Evolutionary conservation across 2,329 filamentous ascomycete genomes (phyloP), one percentile per base, ranked within the genome.

Genomic region (Aspergillus sp.): DNA sequence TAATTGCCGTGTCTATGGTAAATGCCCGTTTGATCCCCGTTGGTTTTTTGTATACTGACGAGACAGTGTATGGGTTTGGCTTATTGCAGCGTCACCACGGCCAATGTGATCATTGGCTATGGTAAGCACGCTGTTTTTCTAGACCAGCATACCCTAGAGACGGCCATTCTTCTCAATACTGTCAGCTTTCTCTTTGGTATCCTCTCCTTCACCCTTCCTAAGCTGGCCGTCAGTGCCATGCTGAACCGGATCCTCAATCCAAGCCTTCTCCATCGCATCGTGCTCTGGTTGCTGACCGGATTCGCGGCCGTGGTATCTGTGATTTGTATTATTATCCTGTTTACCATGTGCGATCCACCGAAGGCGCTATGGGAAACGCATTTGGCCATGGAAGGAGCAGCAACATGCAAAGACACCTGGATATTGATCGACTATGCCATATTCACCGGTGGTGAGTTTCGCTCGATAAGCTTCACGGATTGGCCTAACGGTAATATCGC

Each of bases 271-370:
- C 55, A 62, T 9, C 55, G 51, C 6, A 39, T 49, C 3, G 44
- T 41, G 17, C 44, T 65, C 1, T 65, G 62, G 62, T 19, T 38
- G 0, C 47, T 76, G 20, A 62, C 61, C 1, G 53, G 55, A 4
- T 30, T 60, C 5, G 66, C 63, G 19, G 52, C 65, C 7, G 30
- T 64, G 7, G 59, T 63, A 2, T 56, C 71, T 6, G 47, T 66
- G 1, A 60, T 61, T 6, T 70, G 64, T 38, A 62, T 75, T 15
- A 51, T 73, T 13, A 61, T 75, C 5, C 53, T 74, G 1, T 70
- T 74, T 35, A 69, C 64, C 1, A 71, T 70, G 49, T 77, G 75
- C 55, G 58, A 57, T 2, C 74, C 74, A 0, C 52, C 59, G 0
- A 43, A 47, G 20, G 66, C 70, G 0, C 59, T 70, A 19, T 77